Base-by-base conservation (phyloP, 1,139 yeast species). In the Trichomonascaceae sp. region DNA sequence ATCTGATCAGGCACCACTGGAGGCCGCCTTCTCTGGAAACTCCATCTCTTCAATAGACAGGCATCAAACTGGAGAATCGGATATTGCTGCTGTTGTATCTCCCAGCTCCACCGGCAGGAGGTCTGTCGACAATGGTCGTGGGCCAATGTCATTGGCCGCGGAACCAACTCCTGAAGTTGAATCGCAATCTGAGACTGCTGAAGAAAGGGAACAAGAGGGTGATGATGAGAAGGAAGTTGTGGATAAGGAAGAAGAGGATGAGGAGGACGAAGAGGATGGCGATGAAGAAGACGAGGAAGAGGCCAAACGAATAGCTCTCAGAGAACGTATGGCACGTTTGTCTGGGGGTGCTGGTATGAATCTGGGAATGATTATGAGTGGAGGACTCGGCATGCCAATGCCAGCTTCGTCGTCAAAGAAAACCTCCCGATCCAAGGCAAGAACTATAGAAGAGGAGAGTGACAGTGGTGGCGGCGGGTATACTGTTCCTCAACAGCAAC, bases 281-380 rank as follows among this genome's bases (percentile, higher is more conserved):
- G 71, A 64, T 0, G 73, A 72, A 3, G 79, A 76, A 1, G 79
- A 74, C 1, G 85, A 84, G 49, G 98, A 90, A 66, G 96, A 89
- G 61, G 76, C 85, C 17, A 82, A 85, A 58, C 81, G 95, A 64
- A 80, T 86, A 56, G 89, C 84, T 15, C 76, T 93, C 55, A 85
- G 96, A 38, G 96, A 88, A 62, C 81, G 98, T 61, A 93, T 93
- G 97, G 99, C 99, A 18, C 89, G 86, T 63, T 80, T 95, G 24
- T 87, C 98, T 0, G 91, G 91, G 17, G 96, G 96, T 13, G 85
- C 95, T 67, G 83, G 75, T 55, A 74, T 65, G 72, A 85, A 51
- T 73, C 78, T 69, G 74, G 83, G 75, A 55, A 74, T 65, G 72
- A 57, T 66, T 50, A 65, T 68, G 65, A 61, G 64, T 6, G 71